Evolutionary conservation across 1,284 basidiomycete species (phyloP).

Genomic region (Irpex sp.): DNA sequence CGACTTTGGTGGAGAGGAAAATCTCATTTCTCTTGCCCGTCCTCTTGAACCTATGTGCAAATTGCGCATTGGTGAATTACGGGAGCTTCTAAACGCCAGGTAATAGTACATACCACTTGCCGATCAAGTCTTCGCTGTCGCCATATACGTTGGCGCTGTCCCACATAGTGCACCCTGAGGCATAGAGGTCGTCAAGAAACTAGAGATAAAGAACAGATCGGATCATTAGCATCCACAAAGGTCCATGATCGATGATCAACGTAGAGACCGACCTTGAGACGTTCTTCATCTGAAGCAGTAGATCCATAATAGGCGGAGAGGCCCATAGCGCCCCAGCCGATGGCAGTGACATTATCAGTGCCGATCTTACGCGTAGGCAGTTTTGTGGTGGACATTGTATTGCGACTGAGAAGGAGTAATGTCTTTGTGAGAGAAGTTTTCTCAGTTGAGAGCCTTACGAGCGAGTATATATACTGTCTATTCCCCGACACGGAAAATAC

Average conservation of each 20-base stretch:
- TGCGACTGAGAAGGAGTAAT: neutral
- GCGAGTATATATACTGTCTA: neutral
- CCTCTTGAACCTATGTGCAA: slow-evolving; percentile 30
- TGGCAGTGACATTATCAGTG: slow-evolving; percentile 18
- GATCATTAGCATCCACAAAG: neutral
- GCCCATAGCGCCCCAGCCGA: slow-evolving; percentile 25
- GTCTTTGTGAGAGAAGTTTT: neutral
- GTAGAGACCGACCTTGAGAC: slow-evolving; percentile 19
- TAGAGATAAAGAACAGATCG: neutral
- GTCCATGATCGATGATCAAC: neutral
- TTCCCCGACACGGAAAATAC: neutral
- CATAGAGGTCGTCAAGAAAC: slow-evolving; percentile 21
- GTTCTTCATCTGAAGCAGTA: slow-evolving; percentile 21
- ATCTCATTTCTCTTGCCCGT: slow-evolving; percentile 37
- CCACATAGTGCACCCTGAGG: slow-evolving; percentile 23
- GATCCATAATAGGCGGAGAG: slow-evolving; percentile 21
- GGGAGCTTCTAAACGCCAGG: too few species aligned
- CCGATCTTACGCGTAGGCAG: slow-evolving; percentile 24
- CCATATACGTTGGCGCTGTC: slow-evolving; percentile 29
- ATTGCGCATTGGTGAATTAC: neutral
- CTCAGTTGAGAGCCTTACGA: neutral
- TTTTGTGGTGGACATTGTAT: neutral
- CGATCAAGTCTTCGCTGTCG: slow-evolving; percentile 22
- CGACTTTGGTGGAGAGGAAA: slow-evolving; percentile 47
- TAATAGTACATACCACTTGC: slow-evolving; percentile 20